Evolutionary conservation across 805 yeast species (phyloP), one percentile per base, ranked within the genome.

Genomic region (Metschnikowia rubicola): DNA sequence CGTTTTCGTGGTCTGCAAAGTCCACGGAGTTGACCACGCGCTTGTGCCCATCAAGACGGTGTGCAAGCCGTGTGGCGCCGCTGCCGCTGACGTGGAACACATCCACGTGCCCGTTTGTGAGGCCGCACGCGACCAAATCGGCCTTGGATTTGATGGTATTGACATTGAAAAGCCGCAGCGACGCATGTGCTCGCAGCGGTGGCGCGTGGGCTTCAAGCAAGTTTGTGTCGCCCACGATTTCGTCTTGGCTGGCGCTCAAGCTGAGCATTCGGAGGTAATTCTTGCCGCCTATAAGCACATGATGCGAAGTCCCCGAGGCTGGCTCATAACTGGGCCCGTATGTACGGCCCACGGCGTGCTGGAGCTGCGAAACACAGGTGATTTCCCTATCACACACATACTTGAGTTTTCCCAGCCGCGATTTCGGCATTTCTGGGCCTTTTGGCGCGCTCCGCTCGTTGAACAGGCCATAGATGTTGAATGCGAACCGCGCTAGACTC

Each of bases 401-500:
- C 48, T 57, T 47, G 46, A 58, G 46, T 42, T 52, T 42, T 28
- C 50, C 41, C 43, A 41, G 44, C 34, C 32, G 8, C 35, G 43
- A 10, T 35, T 43, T 37, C 51, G 48, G 44, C 17, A 34, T 32
- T 21, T 41, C 40, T 35, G 13, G 55, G 30, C 10, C 55, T 40
- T 30, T 61, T 50, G 36, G 56, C 39, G 28, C 47, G 48, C 26
- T 55, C 49, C 46, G 55, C 46, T 46, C 59, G 50, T 41, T 60
- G 61, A 63, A 55, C 15, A 67, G 57, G 30, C 84, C 84, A 60
- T 81, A 81, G 33, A 80, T 78, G 54, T 79, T 77, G 66, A 78
- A 80, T 0, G 86, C 84, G 61, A 81, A 74, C 39, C 81, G 68
- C 4, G 84, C 79, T 48, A 79, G 63, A 32, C 53, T 49, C 60